Percentiles rank a stretch among this genome's conserved stretches.
phyloP scores from a whole-genome alignment of 2,329 filamentous ascomycete species.

The Nannizziopsis arthrosporioides region DNA sequence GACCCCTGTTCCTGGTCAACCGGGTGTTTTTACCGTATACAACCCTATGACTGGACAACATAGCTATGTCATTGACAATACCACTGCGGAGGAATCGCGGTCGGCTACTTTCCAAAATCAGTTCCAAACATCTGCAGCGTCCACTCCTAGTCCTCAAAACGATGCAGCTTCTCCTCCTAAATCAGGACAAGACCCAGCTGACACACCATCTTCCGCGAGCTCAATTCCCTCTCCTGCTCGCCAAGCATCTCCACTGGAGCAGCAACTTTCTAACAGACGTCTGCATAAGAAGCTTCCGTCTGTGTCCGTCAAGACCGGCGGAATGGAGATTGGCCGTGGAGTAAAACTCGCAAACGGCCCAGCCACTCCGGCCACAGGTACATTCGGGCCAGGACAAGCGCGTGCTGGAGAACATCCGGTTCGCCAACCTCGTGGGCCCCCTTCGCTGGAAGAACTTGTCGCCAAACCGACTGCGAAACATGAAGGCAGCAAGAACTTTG shows the following conservation, averaged over 20 bases:
- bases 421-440: constrained; percentile 85
- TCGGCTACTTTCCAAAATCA: constrained; percentile 24
- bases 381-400: constrained; percentile 83
- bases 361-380: constrained; percentile 65
- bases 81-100: constrained; percentile 35
- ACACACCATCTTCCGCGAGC: constrained; percentile 34
- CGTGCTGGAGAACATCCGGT: constrained; percentile 89
- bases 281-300: constrained; percentile 83
- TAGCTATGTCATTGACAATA: constrained; percentile 64
- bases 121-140: constrained; percentile 41
- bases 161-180: constrained; percentile 70
- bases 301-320: constrained; percentile 39
- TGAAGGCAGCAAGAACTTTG: constrained; percentile 96
- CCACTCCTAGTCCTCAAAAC: constrained; percentile 55
- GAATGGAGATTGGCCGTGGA: constrained; percentile 37
- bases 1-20: constrained; percentile 53
- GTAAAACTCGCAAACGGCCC: constrained; percentile 75
- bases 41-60: constrained; percentile 79
- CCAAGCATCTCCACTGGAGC: constrained; percentile 7
- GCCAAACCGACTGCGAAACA: constrained; percentile 82
- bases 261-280: constrained; percentile 60
- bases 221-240: constrained; percentile 11
- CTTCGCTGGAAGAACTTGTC: constrained; percentile 79
- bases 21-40: constrained; percentile 70
- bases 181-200: constrained; percentile 43